phyloP scores from a whole-genome alignment of 352 stramenopile genomes.

The Phytophthora cactorum region DNA sequence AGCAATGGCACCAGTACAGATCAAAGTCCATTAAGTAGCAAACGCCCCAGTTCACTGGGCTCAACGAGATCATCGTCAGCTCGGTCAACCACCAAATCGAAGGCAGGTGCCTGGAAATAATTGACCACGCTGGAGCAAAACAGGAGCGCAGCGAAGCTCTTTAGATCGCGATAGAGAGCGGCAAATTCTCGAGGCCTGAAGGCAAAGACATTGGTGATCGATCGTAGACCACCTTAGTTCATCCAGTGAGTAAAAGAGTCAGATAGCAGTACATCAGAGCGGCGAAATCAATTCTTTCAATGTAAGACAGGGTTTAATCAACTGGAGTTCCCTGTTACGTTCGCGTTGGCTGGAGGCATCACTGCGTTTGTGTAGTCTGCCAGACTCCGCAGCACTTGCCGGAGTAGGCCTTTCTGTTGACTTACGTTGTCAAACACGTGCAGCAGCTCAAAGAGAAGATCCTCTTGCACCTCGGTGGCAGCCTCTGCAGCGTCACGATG shows the following conservation, averaged over 20 bases:
- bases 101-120: conserved; percentile 40
- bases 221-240: conserved; percentile 38
- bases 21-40: conserved; percentile 31
- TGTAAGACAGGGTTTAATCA: neutral
- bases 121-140: neutral
- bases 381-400: conserved; percentile 69
- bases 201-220: conserved; percentile 24
- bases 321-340: conserved; percentile 15
- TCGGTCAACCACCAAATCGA: conserved; percentile 22
- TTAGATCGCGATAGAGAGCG: conserved; percentile 16
- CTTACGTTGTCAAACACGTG: conserved; percentile 79
- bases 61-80: conserved; percentile 22
- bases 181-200: conserved; percentile 8
- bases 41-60: conserved; percentile 27
- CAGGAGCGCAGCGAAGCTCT: conserved; percentile 22
- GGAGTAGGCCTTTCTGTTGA: conserved; percentile 65
- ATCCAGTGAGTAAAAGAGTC: conserved; percentile 22
- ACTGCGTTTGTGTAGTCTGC: conserved; percentile 44
- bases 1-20: conserved; percentile 20
- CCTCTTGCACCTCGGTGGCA: conserved; percentile 62
- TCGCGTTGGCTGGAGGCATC: conserved; percentile 14
- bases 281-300: conserved; percentile 14
- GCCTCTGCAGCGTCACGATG: conserved; percentile 28
- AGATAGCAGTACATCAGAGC: conserved; percentile 9
- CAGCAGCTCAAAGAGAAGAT: conserved; percentile 81